phyloP scores from a whole-genome alignment of 805 yeast genomes.

The Saccharomycopsis babjevae region DNA sequence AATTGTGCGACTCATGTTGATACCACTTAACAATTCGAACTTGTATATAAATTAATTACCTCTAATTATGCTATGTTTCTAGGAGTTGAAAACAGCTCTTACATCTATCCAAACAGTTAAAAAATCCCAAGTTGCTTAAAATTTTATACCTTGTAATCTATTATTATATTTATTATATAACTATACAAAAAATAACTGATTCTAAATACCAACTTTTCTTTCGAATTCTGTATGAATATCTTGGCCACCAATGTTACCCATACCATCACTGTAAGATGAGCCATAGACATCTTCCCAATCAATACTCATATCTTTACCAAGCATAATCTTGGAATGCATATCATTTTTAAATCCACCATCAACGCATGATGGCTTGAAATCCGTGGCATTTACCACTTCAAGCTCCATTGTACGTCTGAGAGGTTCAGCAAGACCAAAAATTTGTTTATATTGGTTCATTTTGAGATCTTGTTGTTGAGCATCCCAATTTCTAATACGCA shows the following conservation, averaged over 20 bases:
- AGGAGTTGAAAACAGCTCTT: neutral
- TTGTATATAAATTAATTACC: no score
- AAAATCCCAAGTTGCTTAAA: neutral
- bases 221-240: conserved; percentile 69
- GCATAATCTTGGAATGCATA: conserved; percentile 66
- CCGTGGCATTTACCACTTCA: conserved; percentile 56
- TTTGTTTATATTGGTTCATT: conserved; percentile 68
- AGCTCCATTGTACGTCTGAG: conserved; percentile 86
- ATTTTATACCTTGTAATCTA: neutral
- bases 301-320: conserved; percentile 63
- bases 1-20: neutral
- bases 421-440: conserved; percentile 91
- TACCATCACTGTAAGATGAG: conserved; percentile 28
- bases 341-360: conserved; percentile 57
- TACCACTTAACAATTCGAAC: neutral
- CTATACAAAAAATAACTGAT: neutral
- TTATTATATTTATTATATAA: neutral
- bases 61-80: no score
- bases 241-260: conserved; percentile 25
- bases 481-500: conserved; percentile 73
- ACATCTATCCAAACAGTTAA: neutral
- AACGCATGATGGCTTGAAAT: conserved; percentile 52
- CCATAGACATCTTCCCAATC: conserved; percentile 91
- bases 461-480: conserved; percentile 56
- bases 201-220: conserved; percentile 43